Percentiles rank a stretch among this genome's conserved stretches.
Evolutionary conservation across 2,329 filamentous ascomycete species (phyloP).

Genomic region (Colletotrichum falcatum): DNA sequence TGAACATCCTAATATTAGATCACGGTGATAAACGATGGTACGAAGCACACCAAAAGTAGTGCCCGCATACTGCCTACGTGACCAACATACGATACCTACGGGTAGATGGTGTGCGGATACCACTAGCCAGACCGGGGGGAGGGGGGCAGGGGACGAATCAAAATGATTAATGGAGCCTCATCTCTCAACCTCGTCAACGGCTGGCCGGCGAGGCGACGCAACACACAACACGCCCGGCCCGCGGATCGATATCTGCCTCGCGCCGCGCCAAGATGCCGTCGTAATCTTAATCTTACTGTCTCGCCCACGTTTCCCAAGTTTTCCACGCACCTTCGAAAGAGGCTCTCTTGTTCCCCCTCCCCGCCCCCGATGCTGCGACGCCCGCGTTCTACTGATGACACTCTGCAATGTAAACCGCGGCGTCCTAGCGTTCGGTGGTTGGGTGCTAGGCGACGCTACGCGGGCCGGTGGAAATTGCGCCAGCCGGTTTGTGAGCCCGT

Average conservation of each 20-base stretch:
- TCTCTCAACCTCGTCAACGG: conserved; percentile 7
- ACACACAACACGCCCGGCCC: background rate
- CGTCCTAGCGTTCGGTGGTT: background rate
- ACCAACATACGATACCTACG: background rate
- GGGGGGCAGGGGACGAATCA: background rate
- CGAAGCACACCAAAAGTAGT: background rate
- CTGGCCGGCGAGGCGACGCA: conserved; percentile 1
- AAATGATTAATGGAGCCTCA: conserved; percentile 29
- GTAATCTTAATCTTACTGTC: conserved; percentile 7
- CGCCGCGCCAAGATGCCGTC: conserved; percentile 30
- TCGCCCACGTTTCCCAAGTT: background rate
- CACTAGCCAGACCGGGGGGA: too few relatives aligned
- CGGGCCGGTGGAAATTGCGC: background rate
- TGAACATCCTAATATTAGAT: conserved; percentile 16
- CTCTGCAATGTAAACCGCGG: conserved; percentile 1
- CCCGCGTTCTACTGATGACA: conserved; percentile 6
- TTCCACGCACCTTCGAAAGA: background rate
- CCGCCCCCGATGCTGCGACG: background rate
- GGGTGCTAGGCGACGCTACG: background rate
- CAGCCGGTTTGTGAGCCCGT: background rate
- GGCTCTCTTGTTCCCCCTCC: background rate
- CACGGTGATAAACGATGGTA: background rate
- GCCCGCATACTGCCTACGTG: background rate
- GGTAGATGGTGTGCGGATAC: background rate
- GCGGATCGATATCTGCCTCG: conserved; percentile 37